Conservation (phyloP, 257 asterid genomes). For the Catharanthus roseus region DNA sequence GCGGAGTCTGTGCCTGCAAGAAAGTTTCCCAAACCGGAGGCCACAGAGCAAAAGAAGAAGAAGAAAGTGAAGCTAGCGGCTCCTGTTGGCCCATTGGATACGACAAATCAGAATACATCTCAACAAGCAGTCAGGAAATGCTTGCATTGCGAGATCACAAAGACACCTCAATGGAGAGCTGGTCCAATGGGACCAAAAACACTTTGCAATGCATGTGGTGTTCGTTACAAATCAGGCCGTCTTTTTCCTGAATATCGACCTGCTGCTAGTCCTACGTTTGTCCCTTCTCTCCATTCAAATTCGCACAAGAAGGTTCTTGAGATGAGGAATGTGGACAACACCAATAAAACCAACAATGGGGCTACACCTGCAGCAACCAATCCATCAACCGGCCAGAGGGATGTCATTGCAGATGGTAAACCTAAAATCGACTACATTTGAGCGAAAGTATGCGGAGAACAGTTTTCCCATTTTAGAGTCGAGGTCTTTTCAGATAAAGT, state of each 20-base stretch:
- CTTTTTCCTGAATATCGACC: conserved; percentile 57
- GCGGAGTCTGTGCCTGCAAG: conserved; percentile 39
- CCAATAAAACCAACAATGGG: background rate
- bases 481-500: background rate
- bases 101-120: conserved; percentile 19
- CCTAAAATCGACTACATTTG: conserved; percentile 17
- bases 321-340: conserved; percentile 34
- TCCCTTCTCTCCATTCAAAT: conserved; percentile 47
- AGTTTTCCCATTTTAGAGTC: background rate
- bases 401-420: conserved; percentile 14
- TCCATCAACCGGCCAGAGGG: conserved; percentile 18
- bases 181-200: conserved; percentile 64
- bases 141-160: conserved; percentile 53
- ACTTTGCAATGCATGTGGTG: conserved; percentile 60
- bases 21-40: conserved; percentile 20
- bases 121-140: conserved; percentile 48
- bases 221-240: conserved; percentile 53
- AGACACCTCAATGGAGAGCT: conserved; percentile 64
- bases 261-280: conserved; percentile 58
- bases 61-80: conserved; percentile 44
- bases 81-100: conserved; percentile 18
- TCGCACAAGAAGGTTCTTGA: conserved; percentile 59
- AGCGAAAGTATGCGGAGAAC: conserved; percentile 10
- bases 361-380: background rate
- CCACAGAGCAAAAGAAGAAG: conserved; percentile 36